Percentiles rank a stretch among this genome's conserved stretches.
These are phyloP conservation scores for Lippia alba DNA, from an alignment of 305 asterid genomes.

Conservation along the genomic window DNA sequence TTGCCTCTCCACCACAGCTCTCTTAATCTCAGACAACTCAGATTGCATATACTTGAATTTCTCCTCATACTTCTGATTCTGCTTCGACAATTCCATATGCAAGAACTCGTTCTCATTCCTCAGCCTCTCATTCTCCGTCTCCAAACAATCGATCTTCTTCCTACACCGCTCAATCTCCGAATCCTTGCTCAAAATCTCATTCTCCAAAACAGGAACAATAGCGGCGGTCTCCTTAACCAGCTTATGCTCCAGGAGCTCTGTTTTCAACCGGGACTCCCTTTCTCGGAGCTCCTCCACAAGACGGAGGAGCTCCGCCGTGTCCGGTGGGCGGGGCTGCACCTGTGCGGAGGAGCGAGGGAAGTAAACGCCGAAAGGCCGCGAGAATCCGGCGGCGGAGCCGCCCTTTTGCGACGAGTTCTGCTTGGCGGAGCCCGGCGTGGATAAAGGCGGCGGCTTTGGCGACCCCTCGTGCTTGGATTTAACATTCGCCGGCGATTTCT, in stretches of 20 bases:
- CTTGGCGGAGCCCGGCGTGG: conserved; percentile 50
- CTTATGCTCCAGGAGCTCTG: conserved; percentile 78
- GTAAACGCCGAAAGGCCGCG: conserved; percentile 72
- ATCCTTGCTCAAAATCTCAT: conserved; percentile 60
- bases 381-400: conserved; percentile 49
- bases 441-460: conserved; percentile 43
- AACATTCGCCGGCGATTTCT: conserved; percentile 57
- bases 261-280: conserved; percentile 72
- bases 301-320: conserved; percentile 71
- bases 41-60: conserved; percentile 58
- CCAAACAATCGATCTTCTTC: conserved; percentile 76
- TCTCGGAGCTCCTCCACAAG: conserved; percentile 76
- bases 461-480: conserved; percentile 49
- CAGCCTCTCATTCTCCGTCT: conserved; percentile 74
- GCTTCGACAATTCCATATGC: conserved; percentile 67
- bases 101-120: conserved; percentile 76
- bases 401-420: conserved; percentile 46
- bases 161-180: conserved; percentile 57
- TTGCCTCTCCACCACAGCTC: conserved; percentile 45
- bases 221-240: conserved; percentile 67
- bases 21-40: conserved; percentile 59
- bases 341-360: conserved; percentile 87
- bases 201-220: conserved; percentile 77
- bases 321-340: conserved; percentile 92
- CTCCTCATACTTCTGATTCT: conserved; percentile 65